Evolutionary conservation across 2,329 filamentous ascomycete species (phyloP).

Genomic region (Verticillium klebahnii): DNA sequence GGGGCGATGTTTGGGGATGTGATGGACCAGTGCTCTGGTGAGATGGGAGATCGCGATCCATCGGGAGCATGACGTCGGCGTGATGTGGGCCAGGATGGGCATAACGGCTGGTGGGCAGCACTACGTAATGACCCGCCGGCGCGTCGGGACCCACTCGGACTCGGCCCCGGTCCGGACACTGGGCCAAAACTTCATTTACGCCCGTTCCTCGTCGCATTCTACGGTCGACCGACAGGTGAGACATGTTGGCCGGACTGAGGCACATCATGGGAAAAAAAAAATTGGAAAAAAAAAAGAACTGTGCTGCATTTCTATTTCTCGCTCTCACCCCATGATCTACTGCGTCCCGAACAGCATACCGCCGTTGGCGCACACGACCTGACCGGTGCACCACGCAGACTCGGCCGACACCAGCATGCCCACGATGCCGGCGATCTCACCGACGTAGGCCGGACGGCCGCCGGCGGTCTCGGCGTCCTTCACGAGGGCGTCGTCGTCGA

Average conservation of each 20-base stretch:
- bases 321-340: slow-evolving; percentile 1
- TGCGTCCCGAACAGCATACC: slow-evolving; percentile 51
- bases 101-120: background rate
- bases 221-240: no score
- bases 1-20: background rate
- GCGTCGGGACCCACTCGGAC: background rate
- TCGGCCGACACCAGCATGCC: slow-evolving; percentile 71
- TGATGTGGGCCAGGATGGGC: background rate
- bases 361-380: slow-evolving; percentile 75
- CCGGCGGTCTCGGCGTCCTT: slow-evolving; percentile 50
- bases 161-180: background rate
- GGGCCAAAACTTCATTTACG: background rate
- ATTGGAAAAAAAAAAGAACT: background rate
- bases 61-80: background rate
- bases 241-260: no score
- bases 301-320: background rate
- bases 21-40: background rate
- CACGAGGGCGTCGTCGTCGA: slow-evolving; percentile 60
- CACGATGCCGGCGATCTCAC: slow-evolving; percentile 71
- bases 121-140: background rate
- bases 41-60: background rate
- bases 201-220: no score
- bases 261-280: background rate
- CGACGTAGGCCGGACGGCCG: slow-evolving; percentile 58
- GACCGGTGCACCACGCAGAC: slow-evolving; percentile 73